phyloP scores from a whole-genome alignment of 768 basidiomycete species.

The Ephemerocybe angulata region DNA sequence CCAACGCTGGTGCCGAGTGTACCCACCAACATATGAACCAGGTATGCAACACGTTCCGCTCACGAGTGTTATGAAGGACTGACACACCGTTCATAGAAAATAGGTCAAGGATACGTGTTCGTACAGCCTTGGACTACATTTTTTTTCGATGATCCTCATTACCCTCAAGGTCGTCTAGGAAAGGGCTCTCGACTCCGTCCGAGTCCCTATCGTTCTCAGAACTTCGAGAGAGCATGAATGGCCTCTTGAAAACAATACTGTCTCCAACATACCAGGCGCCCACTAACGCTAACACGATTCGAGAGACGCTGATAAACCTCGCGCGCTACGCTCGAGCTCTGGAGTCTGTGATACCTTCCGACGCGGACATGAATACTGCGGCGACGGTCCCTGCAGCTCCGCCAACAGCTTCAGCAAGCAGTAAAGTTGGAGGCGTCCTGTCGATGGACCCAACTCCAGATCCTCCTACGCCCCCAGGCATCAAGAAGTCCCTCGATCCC shows the following conservation, averaged over 20 bases:
- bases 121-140: not conserved
- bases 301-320: not conserved
- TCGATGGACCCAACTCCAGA: too few species aligned
- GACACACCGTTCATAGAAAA: not conserved
- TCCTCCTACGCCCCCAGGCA: not conserved
- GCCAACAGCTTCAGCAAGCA: not conserved
- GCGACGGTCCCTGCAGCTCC: not conserved
- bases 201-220: not conserved
- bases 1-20: not conserved
- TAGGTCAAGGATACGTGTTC: not conserved
- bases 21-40: not conserved
- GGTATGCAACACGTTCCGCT: not conserved
- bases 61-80: not conserved
- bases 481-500: not conserved
- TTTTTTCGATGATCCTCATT: not conserved
- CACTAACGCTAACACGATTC: not conserved
- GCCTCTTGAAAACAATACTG: not conserved
- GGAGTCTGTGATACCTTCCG: not conserved
- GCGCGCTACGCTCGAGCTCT: not conserved
- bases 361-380: not conserved
- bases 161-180: not conserved
- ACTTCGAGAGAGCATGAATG: not conserved
- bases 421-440: too few species aligned
- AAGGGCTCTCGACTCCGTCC: not conserved
- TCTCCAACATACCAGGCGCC: not conserved